These are phyloP conservation scores for Alternaria tenuissima DNA, from an alignment of 2,329 filamentous ascomycete species.

Conservation along the genomic window DNA sequence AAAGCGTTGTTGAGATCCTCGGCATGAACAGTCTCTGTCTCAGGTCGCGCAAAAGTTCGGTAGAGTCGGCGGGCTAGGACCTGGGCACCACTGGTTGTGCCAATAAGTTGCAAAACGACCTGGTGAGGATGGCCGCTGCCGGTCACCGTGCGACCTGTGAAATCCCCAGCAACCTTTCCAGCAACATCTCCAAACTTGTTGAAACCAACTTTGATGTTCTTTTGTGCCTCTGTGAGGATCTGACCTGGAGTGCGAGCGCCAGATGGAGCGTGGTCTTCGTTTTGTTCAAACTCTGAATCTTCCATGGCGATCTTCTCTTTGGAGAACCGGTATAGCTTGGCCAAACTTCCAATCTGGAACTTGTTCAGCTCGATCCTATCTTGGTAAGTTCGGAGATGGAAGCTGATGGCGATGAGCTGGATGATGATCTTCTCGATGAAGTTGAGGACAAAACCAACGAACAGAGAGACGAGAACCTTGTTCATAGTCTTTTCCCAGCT, in stretches of 20 bases:
- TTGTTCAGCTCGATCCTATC: conserved; percentile 93
- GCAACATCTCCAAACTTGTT: conserved; percentile 86
- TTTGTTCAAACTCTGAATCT: conserved; percentile 78
- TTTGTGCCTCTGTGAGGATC: conserved; percentile 72
- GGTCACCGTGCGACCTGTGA: conserved; percentile 76
- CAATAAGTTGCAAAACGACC: conserved; percentile 80
- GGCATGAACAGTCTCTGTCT: conserved; percentile 76
- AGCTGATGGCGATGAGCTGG: conserved; percentile 91
- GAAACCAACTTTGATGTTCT: conserved; percentile 77
- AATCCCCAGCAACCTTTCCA: conserved; percentile 86
- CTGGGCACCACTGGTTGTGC: conserved; percentile 76
- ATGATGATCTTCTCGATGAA: conserved; percentile 92
- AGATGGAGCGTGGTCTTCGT: conserved; percentile 51
- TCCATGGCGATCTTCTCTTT: conserved; percentile 72
- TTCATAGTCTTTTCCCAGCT: conserved; percentile 80
- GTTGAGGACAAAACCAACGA: conserved; percentile 81
- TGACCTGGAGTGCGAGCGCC: conserved; percentile 78
- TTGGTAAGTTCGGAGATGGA: conserved; percentile 89
- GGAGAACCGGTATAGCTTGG: conserved; percentile 71
- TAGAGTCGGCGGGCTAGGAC: conserved; percentile 88
- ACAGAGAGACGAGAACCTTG: conserved; percentile 86
- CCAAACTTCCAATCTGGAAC: conserved; percentile 77
- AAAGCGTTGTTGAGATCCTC: conserved; percentile 84
- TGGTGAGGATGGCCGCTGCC: conserved; percentile 81
- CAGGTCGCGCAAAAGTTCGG: conserved; percentile 80